phyloP scores from a whole-genome alignment of 805 yeast species.

The Wickerhamiella slavikovae region DNA sequence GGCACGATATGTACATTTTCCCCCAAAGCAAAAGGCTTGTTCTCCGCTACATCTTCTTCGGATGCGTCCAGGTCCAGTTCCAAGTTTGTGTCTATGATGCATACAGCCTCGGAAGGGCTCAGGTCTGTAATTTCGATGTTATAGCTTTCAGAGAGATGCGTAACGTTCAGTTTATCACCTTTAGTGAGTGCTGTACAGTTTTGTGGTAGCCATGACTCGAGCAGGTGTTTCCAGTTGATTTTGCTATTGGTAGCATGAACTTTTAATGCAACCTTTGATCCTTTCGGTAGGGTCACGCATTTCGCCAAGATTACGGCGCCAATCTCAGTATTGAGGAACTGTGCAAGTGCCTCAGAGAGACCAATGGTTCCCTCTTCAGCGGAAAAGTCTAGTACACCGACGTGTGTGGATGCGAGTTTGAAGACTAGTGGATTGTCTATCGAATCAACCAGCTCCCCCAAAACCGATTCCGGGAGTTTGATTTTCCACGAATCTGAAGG shows the following conservation, averaged over 20 bases:
- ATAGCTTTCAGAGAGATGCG: slow-evolving; percentile 12
- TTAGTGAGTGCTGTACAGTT: slow-evolving; percentile 28
- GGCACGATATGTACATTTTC: too few relatives aligned
- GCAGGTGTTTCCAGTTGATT: slow-evolving; percentile 32
- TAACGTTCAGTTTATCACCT: slow-evolving; percentile 21
- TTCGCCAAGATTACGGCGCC: slow-evolving; percentile 11
- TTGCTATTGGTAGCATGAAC: slow-evolving; percentile 19
- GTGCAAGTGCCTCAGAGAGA: slow-evolving; percentile 21
- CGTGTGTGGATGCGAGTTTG: slow-evolving; percentile 14
- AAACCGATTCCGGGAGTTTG: slow-evolving; percentile 6
- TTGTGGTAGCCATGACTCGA: slow-evolving; percentile 30
- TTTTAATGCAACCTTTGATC: slow-evolving; percentile 24
- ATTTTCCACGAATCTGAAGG: background rate
- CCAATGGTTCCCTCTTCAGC: slow-evolving; percentile 20
- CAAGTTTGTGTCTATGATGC: slow-evolving; percentile 37
- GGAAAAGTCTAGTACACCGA: slow-evolving; percentile 31
- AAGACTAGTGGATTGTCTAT: slow-evolving; percentile 24
- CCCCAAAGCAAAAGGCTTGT: too few relatives aligned
- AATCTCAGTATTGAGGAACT: slow-evolving; percentile 13
- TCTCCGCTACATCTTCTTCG: too few relatives aligned
- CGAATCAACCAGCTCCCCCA: background rate
- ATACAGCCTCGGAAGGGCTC: slow-evolving; percentile 23
- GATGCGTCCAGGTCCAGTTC: slow-evolving; percentile 17
- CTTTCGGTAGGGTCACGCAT: slow-evolving; percentile 24
- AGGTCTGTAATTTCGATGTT: slow-evolving; percentile 20